phyloP scores from a whole-genome alignment of 2,329 filamentous ascomycete genomes.

The Taxawa tesnikishii region DNA sequence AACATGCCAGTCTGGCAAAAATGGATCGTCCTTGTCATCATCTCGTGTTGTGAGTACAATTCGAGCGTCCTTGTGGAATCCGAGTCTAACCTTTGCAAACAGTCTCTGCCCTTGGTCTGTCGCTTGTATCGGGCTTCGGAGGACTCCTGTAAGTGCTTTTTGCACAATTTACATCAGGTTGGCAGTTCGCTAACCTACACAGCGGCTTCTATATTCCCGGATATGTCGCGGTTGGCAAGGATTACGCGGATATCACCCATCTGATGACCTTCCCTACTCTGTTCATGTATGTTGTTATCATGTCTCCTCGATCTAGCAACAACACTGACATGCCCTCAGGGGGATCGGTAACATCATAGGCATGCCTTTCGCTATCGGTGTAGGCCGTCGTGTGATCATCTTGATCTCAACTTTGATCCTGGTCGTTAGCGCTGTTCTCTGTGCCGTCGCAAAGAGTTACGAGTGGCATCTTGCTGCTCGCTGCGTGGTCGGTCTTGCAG shows the following conservation, averaged over 20 bases:
- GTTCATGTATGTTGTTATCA: slow-evolving; percentile 21
- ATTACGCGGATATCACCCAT: neutral
- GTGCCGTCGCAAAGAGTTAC: slow-evolving; percentile 13
- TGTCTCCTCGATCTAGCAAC: neutral
- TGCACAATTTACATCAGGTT: too few relatives aligned
- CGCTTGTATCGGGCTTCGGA: slow-evolving; percentile 29
- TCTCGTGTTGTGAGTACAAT: slow-evolving; percentile 16
- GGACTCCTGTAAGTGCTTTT: slow-evolving; percentile 20
- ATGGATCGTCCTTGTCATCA: slow-evolving; percentile 6
- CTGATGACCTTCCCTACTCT: slow-evolving; percentile 21
- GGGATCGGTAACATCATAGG: slow-evolving; percentile 29
- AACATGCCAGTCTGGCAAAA: slow-evolving; percentile 8
- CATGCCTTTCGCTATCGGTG: slow-evolving; percentile 21
- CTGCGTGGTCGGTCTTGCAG: slow-evolving; percentile 19
- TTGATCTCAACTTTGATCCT: slow-evolving; percentile 17
- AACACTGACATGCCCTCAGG: slow-evolving; percentile 14
- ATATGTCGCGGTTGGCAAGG: slow-evolving; percentile 18
- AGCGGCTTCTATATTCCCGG: slow-evolving; percentile 26
- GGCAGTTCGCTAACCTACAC: neutral
- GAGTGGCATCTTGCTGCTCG: slow-evolving; percentile 17
- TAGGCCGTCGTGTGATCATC: slow-evolving; percentile 21
- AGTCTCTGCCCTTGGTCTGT: slow-evolving; percentile 28
- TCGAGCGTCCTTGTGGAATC: slow-evolving; percentile 15
- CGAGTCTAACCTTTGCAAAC: slow-evolving; percentile 12
- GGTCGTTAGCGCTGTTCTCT: slow-evolving; percentile 15